Evolutionary conservation across 1,284 basidiomycete species (phyloP).

Genomic region (Pascua sp.): DNA sequence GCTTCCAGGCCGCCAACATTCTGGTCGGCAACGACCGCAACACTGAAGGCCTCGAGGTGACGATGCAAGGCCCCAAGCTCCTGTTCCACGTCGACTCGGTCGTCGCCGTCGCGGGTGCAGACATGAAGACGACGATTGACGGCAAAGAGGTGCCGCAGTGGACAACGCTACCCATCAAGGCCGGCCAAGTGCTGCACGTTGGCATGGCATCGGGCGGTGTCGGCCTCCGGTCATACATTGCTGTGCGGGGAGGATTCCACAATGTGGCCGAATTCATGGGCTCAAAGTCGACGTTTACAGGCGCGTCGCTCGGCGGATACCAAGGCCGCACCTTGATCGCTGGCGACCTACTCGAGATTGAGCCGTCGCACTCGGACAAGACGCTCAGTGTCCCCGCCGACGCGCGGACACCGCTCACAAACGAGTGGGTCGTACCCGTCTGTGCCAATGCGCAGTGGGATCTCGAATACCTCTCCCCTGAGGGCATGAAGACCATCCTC

Average conservation of each 20-base stretch:
- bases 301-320: constrained; percentile 35
- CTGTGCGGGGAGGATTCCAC: constrained; percentile 61
- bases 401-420: constrained; percentile 11
- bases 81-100: constrained; percentile 57
- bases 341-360: constrained; percentile 46
- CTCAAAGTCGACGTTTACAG: constrained; percentile 49
- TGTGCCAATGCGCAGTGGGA: constrained; percentile 22
- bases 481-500: constrained; percentile 32
- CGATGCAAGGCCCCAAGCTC: constrained; percentile 42
- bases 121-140: constrained; percentile 53
- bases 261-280: constrained; percentile 58
- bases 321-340: constrained; percentile 55
- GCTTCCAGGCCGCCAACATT: constrained; percentile 61
- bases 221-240: constrained; percentile 59
- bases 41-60: constrained; percentile 62
- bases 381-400: constrained; percentile 8
- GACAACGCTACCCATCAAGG: constrained; percentile 55
- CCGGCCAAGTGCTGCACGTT: constrained; percentile 53
- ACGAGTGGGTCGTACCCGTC: constrained; percentile 18
- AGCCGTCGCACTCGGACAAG: neutral
- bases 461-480: constrained; percentile 17
- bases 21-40: constrained; percentile 59
- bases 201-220: constrained; percentile 47
- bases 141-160: constrained; percentile 54
- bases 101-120: constrained; percentile 60